A percentile compares a stretch with the other conserved stretches of the same genome.
Evolutionary conservation across 306 rosid genomes (phyloP).

Genomic region (Sesbania bispinosa): DNA sequence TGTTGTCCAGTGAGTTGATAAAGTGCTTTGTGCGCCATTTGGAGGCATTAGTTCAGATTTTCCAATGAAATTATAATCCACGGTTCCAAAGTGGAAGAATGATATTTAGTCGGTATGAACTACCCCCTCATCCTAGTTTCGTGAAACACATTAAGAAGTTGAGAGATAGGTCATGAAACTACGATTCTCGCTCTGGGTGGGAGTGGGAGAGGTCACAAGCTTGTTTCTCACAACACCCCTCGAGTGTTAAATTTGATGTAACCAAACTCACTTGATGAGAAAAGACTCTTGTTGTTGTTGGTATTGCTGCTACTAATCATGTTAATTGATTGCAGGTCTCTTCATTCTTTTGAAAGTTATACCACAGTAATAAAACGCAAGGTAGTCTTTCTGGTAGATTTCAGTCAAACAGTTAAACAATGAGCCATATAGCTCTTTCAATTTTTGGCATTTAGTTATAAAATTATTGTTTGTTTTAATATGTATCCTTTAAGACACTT

Average conservation of each 20-base stretch:
- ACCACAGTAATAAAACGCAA: conserved; percentile 13
- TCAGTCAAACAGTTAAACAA: conserved; percentile 3
- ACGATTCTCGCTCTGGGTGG: not conserved
- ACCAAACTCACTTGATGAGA: not conserved
- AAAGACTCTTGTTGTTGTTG: not conserved
- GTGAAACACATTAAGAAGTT: conserved; percentile 1
- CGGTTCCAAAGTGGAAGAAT: conserved; percentile 14
- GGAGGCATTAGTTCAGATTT: conserved; percentile 20
- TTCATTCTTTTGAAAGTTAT: conserved; percentile 35
- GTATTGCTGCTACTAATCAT: not conserved
- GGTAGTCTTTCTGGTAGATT: conserved; percentile 20
- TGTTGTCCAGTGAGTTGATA: conserved; percentile 42
- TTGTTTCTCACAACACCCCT: not conserved
- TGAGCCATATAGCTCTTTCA: conserved; percentile 7
- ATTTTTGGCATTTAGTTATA: conserved; percentile 1
- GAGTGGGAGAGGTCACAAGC: not conserved
- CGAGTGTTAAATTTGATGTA: not conserved
- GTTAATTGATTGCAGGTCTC: conserved; percentile 39
- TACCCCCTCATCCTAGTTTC: not conserved
- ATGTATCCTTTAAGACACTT: conserved; percentile 11
- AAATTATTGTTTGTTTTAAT: not conserved
- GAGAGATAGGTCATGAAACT: conserved; percentile 10
- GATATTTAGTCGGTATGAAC: conserved; percentile 31
- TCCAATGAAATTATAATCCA: conserved; percentile 3
- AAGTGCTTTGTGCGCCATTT: conserved; percentile 22